Conservation (phyloP, 2,329 filamentous ascomycete genomes). For the Diplodia seriata region DNA sequence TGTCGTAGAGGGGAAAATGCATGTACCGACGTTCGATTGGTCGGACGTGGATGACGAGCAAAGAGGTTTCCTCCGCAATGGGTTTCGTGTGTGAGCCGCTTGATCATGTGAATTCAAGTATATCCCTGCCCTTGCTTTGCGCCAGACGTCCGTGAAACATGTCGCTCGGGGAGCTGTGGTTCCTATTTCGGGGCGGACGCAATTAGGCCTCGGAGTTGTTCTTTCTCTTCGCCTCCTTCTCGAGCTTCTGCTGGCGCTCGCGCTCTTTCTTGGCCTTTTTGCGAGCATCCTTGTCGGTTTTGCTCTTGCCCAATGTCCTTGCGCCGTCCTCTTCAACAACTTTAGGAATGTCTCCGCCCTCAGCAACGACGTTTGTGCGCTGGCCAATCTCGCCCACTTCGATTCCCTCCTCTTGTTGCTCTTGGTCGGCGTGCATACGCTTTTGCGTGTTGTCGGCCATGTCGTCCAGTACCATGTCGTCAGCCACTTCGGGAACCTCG, state of each 20-base stretch:
- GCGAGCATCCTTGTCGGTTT: conserved; percentile 44
- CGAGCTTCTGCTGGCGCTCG: conserved; percentile 52
- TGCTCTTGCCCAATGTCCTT: conserved; percentile 17
- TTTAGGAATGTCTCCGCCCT: conserved; percentile 44
- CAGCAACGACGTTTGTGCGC: conserved; percentile 43
- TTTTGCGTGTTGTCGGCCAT: conserved; percentile 26
- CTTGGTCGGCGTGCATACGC: conserved; percentile 53
- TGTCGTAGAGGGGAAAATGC: conserved; percentile 20
- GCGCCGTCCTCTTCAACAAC: conserved; percentile 35
- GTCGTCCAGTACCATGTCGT: conserved; percentile 33
- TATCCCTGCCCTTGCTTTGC: conserved; percentile 7
- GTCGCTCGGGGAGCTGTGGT: not conserved
- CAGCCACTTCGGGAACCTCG: conserved; percentile 41
- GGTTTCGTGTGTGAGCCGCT: not conserved
- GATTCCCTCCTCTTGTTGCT: conserved; percentile 49
- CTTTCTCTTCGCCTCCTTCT: conserved; percentile 45
- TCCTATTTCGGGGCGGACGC: not conserved
- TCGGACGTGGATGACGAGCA: conserved; percentile 15
- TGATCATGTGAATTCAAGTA: conserved; percentile 8
- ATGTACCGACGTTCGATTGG: conserved; percentile 18
- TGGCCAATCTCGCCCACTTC: conserved; percentile 53
- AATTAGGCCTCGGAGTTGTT: conserved; percentile 33
- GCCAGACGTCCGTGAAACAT: conserved; percentile 4
- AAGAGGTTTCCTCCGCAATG: not conserved
- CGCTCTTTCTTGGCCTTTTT: conserved; percentile 64